phyloP scores from a whole-genome alignment of 2,329 filamentous ascomycete genomes.

The Lecanicillium sp. region DNA sequence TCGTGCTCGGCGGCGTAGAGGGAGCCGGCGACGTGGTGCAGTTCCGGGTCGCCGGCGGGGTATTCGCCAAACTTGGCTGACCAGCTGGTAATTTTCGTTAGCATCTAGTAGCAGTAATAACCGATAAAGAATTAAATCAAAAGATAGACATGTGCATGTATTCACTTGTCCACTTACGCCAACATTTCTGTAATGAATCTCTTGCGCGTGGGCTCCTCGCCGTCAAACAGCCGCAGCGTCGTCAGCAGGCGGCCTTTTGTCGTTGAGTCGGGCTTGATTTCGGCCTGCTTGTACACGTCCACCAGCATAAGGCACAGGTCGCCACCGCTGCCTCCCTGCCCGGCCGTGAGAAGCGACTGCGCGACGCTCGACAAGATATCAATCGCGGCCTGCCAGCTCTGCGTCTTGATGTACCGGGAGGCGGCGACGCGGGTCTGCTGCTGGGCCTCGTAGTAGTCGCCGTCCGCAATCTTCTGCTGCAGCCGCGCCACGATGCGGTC shows the following conservation, averaged over 20 bases:
- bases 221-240: constrained; percentile 72
- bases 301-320: constrained; percentile 83
- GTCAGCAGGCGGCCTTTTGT: constrained; percentile 71
- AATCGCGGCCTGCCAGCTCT: constrained; percentile 78
- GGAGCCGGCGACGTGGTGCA: constrained; percentile 86
- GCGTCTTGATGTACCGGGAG: constrained; percentile 83
- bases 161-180: constrained; percentile 42
- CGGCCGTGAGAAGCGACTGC: constrained; percentile 77
- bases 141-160: not conserved
- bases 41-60: constrained; percentile 85
- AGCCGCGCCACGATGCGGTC: constrained; percentile 56
- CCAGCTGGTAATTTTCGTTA: constrained; percentile 48
- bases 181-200: constrained; percentile 85
- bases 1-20: constrained; percentile 92
- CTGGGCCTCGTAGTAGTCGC: constrained; percentile 95
- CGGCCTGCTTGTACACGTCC: constrained; percentile 85
- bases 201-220: constrained; percentile 84
- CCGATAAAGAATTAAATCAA: not conserved
- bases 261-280: constrained; percentile 67
- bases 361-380: constrained; percentile 83
- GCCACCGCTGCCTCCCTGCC: constrained; percentile 89
- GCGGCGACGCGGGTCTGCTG: constrained; percentile 96
- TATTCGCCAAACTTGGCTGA: constrained; percentile 78
- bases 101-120: not conserved
- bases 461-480: constrained; percentile 81